These are phyloP conservation scores for Hydnomerulius pinastri DNA, from an alignment of 768 basidiomycete species.

Conservation along the genomic window DNA sequence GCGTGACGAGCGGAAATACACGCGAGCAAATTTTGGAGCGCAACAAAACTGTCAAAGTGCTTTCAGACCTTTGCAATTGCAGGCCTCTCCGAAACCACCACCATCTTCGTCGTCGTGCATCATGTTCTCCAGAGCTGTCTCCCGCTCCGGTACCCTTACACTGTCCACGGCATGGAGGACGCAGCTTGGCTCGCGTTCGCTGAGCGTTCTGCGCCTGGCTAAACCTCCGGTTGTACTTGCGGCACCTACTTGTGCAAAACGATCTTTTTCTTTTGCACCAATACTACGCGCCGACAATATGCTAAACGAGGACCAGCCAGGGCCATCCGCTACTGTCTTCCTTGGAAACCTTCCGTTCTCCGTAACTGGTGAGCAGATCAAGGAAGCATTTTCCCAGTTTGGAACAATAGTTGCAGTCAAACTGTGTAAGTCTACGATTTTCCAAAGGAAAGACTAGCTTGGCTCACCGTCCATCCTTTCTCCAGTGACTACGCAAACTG, in stretches of 20 bases:
- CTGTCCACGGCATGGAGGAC: constrained; percentile 10
- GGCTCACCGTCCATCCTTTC: neutral
- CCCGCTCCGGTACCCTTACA: constrained; percentile 10
- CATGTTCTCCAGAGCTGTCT: constrained; percentile 27
- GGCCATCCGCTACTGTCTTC: constrained; percentile 43
- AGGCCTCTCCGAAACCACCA: neutral
- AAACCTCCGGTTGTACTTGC: neutral
- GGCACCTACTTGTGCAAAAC: constrained; percentile 4
- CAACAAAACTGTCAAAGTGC: neutral
- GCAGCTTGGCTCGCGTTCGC: constrained; percentile 14
- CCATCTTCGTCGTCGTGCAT: neutral
- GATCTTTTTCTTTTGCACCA: constrained; percentile 21
- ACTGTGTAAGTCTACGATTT: constrained; percentile 39
- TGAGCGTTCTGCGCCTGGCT: constrained; percentile 9
- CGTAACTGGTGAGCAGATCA: constrained; percentile 41
- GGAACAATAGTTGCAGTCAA: constrained; percentile 41
- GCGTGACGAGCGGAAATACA: constrained; percentile 4
- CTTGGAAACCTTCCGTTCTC: constrained; percentile 58
- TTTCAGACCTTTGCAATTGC: neutral
- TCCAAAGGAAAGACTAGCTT: neutral
- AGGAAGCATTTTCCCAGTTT: constrained; percentile 43
- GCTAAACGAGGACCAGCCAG: neutral
- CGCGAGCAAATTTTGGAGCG: constrained; percentile 17
- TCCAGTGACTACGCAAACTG: constrained; percentile 32
- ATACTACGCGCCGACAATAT: constrained; percentile 3